Conservation (phyloP, 768 basidiomycete genomes). For the Lactarius psammicola region DNA sequence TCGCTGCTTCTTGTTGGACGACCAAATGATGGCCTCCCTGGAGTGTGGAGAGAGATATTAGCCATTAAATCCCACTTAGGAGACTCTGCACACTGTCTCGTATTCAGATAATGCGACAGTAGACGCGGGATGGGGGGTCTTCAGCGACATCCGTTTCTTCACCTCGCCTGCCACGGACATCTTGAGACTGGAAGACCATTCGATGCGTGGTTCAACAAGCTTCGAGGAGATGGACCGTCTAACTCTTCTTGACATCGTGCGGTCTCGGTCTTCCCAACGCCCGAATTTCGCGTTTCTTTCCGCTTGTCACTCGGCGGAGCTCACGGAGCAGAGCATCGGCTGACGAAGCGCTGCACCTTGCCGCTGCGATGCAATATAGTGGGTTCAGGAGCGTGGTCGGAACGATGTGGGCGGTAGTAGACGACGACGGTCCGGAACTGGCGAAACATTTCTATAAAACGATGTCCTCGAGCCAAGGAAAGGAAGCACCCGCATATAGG, state of each 20-base stretch:
- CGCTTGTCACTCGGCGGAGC: conserved; percentile 8
- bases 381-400: conserved; percentile 22
- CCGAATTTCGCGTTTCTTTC: conserved; percentile 15
- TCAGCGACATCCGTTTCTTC: no score
- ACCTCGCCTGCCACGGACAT: no score
- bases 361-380: conserved; percentile 12
- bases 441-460: conserved; percentile 12
- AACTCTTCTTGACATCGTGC: not conserved
- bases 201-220: conserved; percentile 4
- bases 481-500: not conserved
- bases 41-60: not conserved
- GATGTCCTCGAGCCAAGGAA: not conserved
- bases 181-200: conserved; percentile 5
- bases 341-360: not conserved
- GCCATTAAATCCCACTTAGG: not conserved
- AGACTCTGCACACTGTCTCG: not conserved
- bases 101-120: no score
- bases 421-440: conserved; percentile 15
- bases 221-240: not conserved
- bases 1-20: not conserved
- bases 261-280: conserved; percentile 1
- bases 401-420: conserved; percentile 21
- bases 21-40: not conserved
- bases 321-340: not conserved
- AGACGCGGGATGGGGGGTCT: no score